Conservation (phyloP, 352 stramenopile genomes). For the Pythium sukuiense region DNA sequence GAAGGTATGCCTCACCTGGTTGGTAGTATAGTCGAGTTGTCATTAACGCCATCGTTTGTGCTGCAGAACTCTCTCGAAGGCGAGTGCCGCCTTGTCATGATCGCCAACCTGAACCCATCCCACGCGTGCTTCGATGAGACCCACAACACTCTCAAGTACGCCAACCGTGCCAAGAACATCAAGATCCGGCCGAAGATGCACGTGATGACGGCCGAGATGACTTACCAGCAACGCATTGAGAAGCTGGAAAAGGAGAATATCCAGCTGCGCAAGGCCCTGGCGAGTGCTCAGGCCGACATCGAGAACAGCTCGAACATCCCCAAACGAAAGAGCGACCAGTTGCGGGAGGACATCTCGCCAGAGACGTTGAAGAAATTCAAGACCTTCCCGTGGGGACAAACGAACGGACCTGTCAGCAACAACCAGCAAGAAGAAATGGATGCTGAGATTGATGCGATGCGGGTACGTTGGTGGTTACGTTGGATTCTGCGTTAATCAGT, state of each 20-base stretch:
- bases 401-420: neutral
- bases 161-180: constrained; percentile 90
- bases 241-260: constrained; percentile 59
- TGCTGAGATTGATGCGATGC: constrained; percentile 27
- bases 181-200: constrained; percentile 86
- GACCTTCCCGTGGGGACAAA: constrained; percentile 33
- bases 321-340: constrained; percentile 46
- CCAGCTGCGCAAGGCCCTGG: constrained; percentile 37
- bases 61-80: constrained; percentile 84
- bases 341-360: constrained; percentile 34
- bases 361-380: constrained; percentile 44
- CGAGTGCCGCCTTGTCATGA: constrained; percentile 91
- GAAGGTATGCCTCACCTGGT: constrained; percentile 40
- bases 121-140: constrained; percentile 85
- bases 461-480: constrained; percentile 17
- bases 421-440: constrained; percentile 12
- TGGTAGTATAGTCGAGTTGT: neutral
- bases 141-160: constrained; percentile 90
- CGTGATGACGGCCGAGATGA: constrained; percentile 76
- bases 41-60: neutral
- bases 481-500: too few relatives aligned
- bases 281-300: constrained; percentile 32
- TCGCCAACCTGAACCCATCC: constrained; percentile 83
- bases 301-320: constrained; percentile 22
- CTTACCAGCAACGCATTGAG: constrained; percentile 56